Evolutionary conservation across 345 rosid genomes (phyloP).

Genomic region (Atalantia buxifolia): DNA sequence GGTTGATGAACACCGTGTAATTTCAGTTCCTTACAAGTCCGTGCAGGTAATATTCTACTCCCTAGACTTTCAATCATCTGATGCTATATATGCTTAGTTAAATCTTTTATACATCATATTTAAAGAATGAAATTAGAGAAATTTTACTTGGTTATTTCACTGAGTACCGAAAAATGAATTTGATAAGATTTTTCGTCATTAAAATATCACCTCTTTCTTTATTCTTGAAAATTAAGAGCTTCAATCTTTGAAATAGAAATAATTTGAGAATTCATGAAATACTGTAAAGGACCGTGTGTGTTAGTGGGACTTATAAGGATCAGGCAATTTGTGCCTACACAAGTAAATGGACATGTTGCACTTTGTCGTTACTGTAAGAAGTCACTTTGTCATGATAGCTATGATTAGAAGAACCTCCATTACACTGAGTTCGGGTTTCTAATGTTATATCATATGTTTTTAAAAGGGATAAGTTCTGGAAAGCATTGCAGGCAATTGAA

Average conservation of each 20-base stretch:
- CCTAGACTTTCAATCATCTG: background rate
- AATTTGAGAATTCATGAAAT: background rate
- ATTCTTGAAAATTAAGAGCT: background rate
- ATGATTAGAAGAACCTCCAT: background rate
- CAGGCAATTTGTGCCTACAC: background rate
- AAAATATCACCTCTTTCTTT: background rate
- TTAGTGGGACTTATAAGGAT: background rate
- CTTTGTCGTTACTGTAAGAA: background rate
- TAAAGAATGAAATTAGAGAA: background rate
- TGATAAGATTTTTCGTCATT: background rate
- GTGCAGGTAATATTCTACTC: slow-evolving; percentile 56
- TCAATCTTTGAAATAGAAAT: background rate
- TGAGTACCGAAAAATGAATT: background rate
- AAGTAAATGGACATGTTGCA: background rate
- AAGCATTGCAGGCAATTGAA: background rate
- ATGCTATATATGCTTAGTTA: background rate
- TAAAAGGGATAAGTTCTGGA: background rate
- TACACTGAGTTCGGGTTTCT: background rate
- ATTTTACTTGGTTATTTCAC: background rate
- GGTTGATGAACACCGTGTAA: slow-evolving; percentile 82
- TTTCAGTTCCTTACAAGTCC: slow-evolving; percentile 65
- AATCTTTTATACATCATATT: background rate
- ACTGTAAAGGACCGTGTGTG: background rate
- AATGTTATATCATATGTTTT: background rate
- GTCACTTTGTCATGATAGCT: background rate